Evolutionary conservation across 306 rosid genomes (phyloP), one percentile per base, ranked within the genome.

Genomic region (Mimosa pudica): DNA sequence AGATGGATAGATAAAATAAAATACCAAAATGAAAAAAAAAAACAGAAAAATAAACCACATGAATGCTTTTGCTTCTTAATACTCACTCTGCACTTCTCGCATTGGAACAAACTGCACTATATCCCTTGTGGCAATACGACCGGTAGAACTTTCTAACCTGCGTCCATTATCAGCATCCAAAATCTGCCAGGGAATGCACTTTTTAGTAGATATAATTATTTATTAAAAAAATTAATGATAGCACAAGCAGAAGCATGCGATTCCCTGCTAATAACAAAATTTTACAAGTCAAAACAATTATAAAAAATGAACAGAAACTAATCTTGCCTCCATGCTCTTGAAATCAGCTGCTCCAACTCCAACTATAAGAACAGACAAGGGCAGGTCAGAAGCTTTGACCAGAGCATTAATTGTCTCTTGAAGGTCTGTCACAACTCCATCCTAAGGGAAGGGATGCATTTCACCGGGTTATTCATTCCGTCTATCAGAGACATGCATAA

Each of bases 261-360:
- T 32, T 33, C 68, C 68, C 8, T 32, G 38, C 69, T 16, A 33
- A 13, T 58, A 33, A 61, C 38, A 32, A 10, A 48, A 65, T 10
- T 10, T 48, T 52, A 18, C 46, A 61, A 62, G 17, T 61, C 17
- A 10, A 10, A 60, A 3, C 6, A 13, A 10, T 58, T 7, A 4
- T 10, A 5, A 52, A 52, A 82, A 33, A 48, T 4, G 70, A 71
- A 55, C 52, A 69, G 47, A 5, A 54, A 13, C 49, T 49, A 5
- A 44, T 30, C 65, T 49, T 66, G 92, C 98, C 97, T 95, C 92
- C 98, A 93, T 95, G 82, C 87, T 87, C 6, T 71, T 80, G 85
- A 93, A 95, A 82, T 93, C 91, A 30, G 97, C 98, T 45, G 36
- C 70, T 46, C 98, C 99, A 64, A 95, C 96, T 69, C 98, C 98